Base-by-base conservation (phyloP, 257 asterid species). In the Coffea eugenioides region DNA sequence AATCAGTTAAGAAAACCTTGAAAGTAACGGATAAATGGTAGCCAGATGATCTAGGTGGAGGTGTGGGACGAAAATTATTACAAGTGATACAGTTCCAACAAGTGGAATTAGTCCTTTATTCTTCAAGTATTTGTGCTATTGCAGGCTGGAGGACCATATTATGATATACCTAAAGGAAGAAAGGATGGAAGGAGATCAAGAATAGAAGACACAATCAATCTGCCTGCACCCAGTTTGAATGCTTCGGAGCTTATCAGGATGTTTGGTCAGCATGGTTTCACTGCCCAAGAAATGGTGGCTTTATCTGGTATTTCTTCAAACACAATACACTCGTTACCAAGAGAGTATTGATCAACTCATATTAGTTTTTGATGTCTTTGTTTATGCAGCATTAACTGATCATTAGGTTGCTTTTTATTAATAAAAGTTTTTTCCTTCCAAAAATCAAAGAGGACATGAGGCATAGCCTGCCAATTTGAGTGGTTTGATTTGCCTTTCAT, bases 61-160 rank as follows among this genome's bases (percentile, higher is more conserved):
- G n/a, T 16, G 62, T 56, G 62, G 23, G 18, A 7, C 4, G 62
- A 8, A 21, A 20, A 59, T 59, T 59, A 23, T 59, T 8, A 59
- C 66, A 59, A 59, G 31, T 59, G 66, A 8, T 23, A 59, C 27
- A 21, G 1, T 62, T 61, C n/a, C 3, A 61, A 21, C 27, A 15
- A 61, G 67, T 61, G 27, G 34, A 61, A 2, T 61, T 8, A 23
- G 66, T 59, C 67, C 31, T 59, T 59, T 21, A 62, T 62, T 62
- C 68, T 23, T 62, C 68, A 23, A 5, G 11, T 62, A 9, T 4
- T 23, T 62, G 68, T 61, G 34, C 12, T n/a, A 20, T 62, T 59
- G 5, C 78, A 95, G 99, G 90, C 97, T 48, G 97, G 98, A 39
- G 99, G 99, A 21, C 99, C 99, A 15, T 81, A 81, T 3, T 93